Evolutionary conservation across 106 monocot species (phyloP).

Genomic region (Acorus calamus): DNA sequence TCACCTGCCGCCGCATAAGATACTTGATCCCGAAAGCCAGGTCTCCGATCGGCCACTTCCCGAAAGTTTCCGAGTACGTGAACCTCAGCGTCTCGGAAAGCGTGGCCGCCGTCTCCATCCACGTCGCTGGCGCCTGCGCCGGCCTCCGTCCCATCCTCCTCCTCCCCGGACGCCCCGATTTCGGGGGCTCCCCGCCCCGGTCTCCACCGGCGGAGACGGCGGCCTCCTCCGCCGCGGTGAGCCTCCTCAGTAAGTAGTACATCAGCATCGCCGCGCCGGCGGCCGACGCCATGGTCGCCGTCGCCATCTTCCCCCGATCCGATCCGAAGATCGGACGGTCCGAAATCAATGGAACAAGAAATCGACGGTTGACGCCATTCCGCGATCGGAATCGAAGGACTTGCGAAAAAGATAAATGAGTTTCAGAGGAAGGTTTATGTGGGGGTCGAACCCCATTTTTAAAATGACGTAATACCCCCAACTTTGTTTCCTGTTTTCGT

Average conservation of each 20-base stretch:
- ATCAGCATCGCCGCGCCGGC: slow-evolving; percentile 52
- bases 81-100: slow-evolving; percentile 59
- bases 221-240: slow-evolving; percentile 8
- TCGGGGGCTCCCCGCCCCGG: slow-evolving; percentile 2
- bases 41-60: slow-evolving; percentile 77
- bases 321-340: too few species aligned
- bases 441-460: too few species aligned
- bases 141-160: slow-evolving; percentile 30
- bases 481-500: too few species aligned
- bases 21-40: slow-evolving; percentile 72
- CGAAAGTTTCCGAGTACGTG: slow-evolving; percentile 62
- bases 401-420: too few species aligned
- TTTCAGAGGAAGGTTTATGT: too few species aligned
- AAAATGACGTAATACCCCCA: too few species aligned
- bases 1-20: slow-evolving; percentile 64
- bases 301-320: slow-evolving; percentile 24
- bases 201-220: slow-evolving; percentile 13
- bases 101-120: slow-evolving; percentile 60
- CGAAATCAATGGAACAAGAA: too few species aligned
- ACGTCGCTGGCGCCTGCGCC: slow-evolving; percentile 53
- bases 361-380: too few species aligned
- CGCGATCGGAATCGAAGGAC: too few species aligned
- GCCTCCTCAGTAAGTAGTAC: slow-evolving; percentile 37
- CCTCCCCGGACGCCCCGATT: slow-evolving; percentile 8
- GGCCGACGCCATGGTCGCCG: slow-evolving; percentile 52